Base-by-base conservation (phyloP, 2,329 filamentous ascomycete species). In the Cladophialophora yegresii region DNA sequence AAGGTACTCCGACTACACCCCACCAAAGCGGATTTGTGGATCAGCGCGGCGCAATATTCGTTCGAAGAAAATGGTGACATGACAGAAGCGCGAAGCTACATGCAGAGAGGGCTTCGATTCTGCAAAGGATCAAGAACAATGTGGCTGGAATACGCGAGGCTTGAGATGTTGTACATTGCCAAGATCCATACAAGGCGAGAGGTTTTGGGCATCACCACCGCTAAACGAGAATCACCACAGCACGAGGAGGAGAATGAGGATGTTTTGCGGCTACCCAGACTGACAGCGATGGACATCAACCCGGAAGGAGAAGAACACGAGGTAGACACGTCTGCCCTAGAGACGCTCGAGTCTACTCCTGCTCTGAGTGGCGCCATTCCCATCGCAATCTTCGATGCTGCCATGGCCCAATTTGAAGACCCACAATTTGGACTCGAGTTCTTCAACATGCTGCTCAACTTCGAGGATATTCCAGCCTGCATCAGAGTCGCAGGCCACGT, bases 331-430 rank as follows among this genome's bases (percentile, higher is more conserved):
- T 76, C 80, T 70, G 81, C 82, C 60, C 79, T 96, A 68, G 82
- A 89, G 72, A 87, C 86, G 66, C 78, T 90, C 16, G 84, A 84
- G 43, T 80, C 83, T 63, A 93, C 92, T 54, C 92, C 93, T 3
- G 92, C 92, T 9, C 83, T 97, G 68, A 91, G 90, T 65, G 95
- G 95, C n/a, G 95, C 92, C 16, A 96, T 99, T 70, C 93, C 95
- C 1, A 85, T 92, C 62, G 92, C 93, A 45, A 91, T 99, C 54
- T 97, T 96, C 73, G 92, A 96, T 72, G 87, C 91, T 23, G 89
- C 92, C 5, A 87, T 87, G 79, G 91, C 89, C 75, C 88, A 96
- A 72, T 85, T 89, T 58, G 87, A 90, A 1, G 85, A 84, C 65
- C 77, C 87, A 1, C 79, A 81, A 0, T 82, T 92, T 6, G 91